phyloP scores from a whole-genome alignment of 2,329 filamentous ascomycete species.

The Macroventuria anomochaeta region DNA sequence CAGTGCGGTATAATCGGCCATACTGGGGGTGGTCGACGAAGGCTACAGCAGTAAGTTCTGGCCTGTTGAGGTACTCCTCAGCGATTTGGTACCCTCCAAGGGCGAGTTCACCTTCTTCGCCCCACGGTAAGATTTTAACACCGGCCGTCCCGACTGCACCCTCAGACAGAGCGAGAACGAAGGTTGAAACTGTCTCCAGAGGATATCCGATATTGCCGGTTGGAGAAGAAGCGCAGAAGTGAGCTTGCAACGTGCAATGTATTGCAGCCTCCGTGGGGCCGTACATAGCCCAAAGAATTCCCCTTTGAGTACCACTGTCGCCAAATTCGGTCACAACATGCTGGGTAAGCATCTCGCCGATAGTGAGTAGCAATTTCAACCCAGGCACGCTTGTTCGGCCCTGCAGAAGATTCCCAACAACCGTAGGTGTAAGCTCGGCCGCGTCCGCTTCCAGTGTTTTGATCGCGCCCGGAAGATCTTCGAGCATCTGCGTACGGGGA shows the following conservation, averaged over 20 bases:
- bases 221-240: constrained; percentile 63
- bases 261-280: constrained; percentile 92
- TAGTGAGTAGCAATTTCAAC: constrained; percentile 77
- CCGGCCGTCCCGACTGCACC: constrained; percentile 26
- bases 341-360: constrained; percentile 88
- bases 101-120: constrained; percentile 78
- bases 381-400: constrained; percentile 70
- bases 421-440: constrained; percentile 87
- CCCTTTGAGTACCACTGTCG: constrained; percentile 56
- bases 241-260: constrained; percentile 79
- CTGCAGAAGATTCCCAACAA: constrained; percentile 77
- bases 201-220: constrained; percentile 77
- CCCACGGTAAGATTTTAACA: constrained; percentile 65
- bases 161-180: constrained; percentile 63
- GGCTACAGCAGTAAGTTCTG: constrained; percentile 72
- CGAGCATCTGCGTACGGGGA: constrained; percentile 71
- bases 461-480: constrained; percentile 74
- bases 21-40: constrained; percentile 71
- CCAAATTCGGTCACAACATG: constrained; percentile 83
- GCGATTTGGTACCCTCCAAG: constrained; percentile 83
- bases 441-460: constrained; percentile 74
- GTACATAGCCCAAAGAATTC: constrained; percentile 91
- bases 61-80: constrained; percentile 79
- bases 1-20: constrained; percentile 80
- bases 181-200: constrained; percentile 80